phyloP scores from a whole-genome alignment of 169 alveolate genomes.

The Eimeria necatrix region DNA sequence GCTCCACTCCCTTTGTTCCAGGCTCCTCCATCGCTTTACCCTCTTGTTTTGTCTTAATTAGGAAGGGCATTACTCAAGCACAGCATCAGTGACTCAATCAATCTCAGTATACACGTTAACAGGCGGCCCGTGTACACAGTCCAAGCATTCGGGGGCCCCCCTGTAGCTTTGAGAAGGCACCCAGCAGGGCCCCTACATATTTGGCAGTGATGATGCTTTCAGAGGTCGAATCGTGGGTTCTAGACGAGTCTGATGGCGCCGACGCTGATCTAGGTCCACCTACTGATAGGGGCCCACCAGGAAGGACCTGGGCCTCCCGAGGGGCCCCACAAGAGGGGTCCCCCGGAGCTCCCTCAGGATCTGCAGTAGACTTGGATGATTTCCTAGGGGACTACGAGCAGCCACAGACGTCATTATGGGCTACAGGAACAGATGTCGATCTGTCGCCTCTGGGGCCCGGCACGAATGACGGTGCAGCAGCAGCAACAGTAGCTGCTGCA shows the following conservation, averaged over 20 bases:
- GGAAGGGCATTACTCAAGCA: too few relatives aligned
- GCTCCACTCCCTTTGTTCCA: background rate
- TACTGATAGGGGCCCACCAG: slow-evolving; percentile 14
- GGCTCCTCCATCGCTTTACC: too few relatives aligned
- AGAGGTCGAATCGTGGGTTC: slow-evolving; percentile 56
- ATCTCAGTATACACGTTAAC: background rate
- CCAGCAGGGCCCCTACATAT: background rate
- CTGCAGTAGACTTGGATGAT: slow-evolving; percentile 23
- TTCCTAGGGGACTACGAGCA: slow-evolving; percentile 59
- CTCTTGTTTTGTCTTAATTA: too few relatives aligned
- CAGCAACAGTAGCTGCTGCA: slow-evolving; percentile 28
- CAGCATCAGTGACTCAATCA: background rate
- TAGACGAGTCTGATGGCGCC: slow-evolving; percentile 17
- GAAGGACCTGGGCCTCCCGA: slow-evolving; percentile 22
- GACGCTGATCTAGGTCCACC: slow-evolving; percentile 32
- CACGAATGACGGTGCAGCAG: background rate
- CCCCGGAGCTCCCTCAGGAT: background rate
- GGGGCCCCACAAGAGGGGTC: slow-evolving; percentile 23
- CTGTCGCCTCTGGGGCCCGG: background rate
- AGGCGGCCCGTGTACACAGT: background rate
- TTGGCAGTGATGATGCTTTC: slow-evolving; percentile 2
- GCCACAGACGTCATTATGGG: slow-evolving; percentile 25
- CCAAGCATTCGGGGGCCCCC: background rate
- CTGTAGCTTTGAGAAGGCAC: background rate
- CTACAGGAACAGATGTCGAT: background rate